Base-by-base conservation (phyloP, 1,284 basidiomycete species). In the Neolentinus lepideus region DNA sequence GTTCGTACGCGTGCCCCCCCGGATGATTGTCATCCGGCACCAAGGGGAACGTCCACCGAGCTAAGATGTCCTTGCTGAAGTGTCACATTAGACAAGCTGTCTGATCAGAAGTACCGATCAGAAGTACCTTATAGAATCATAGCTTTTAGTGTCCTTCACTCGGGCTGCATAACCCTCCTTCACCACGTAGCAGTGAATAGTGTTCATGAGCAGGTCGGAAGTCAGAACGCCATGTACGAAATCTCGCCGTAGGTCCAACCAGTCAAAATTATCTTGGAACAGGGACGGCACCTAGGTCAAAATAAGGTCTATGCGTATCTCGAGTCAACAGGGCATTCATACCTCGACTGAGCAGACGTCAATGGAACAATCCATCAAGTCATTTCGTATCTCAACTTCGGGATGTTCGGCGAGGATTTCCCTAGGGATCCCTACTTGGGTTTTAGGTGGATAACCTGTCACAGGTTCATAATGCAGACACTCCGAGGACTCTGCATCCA, bases 191-290 rank as follows among this genome's bases (percentile, higher is more conserved):
- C 92, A 90, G 66, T 92, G 85, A 58, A 99, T 96, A 62, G 88
- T 95, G 73, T 98, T 96, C 77, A 94, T 94, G 47, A 99, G 79
- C 48, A 99, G 71, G 70, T 99, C 97, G 12, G 92, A 96, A 0
- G 93, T 97, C 57, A 99, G 78, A 47, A 99, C 85, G n/a, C 96
- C 96, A 64, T 94, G 91, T 24, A 99, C 90, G 66, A 99, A 98
- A 71, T 99, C 94, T 61, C 85, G 78, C 56, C 94, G 83, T 59
- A 98, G 80, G 69, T 94, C 90, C 51, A 89, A 87, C 67, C 97
- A 99, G 72, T 99, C 97, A 68, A 99, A 99, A 72, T 99, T 99
- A 71, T 99, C 97, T 64, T 97, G 95, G 74, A 98, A 99, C 3
- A 98, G 73, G 0, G 95, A 96, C 0, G 94, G 94, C 21, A 98